These are phyloP conservation scores for Penicillium subrubescens DNA, from an alignment of 495 filamentous ascomycete species.

Conservation along the genomic window DNA sequence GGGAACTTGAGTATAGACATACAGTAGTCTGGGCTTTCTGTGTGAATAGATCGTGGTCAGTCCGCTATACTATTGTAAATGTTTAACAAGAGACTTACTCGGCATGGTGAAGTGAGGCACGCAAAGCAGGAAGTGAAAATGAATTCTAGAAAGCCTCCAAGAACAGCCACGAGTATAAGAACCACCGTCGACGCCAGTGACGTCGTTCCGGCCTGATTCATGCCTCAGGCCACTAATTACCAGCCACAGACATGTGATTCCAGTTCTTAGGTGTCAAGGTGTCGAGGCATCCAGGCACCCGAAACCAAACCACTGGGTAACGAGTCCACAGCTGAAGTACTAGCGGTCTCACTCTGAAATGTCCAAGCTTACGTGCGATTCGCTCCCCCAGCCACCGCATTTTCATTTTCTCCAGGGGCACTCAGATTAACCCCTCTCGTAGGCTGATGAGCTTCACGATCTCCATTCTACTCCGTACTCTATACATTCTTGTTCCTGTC, in stretches of 20 bases:
- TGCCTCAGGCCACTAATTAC: not conserved
- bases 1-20: constrained; percentile 1
- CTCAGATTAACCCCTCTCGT: not conserved
- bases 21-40: constrained; percentile 30
- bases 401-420: constrained; percentile 1
- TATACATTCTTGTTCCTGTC: not conserved
- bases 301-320: not conserved
- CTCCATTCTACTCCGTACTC: not conserved
- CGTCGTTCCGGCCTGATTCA: constrained; percentile 18
- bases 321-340: not conserved
- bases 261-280: not conserved
- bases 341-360: not conserved
- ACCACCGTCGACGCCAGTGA: constrained; percentile 20
- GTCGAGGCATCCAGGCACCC: not conserved
- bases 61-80: not conserved
- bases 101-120: constrained; percentile 21
- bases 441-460: not conserved
- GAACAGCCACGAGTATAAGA: constrained; percentile 1
- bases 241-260: not conserved
- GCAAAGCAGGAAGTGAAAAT: not conserved
- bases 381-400: constrained; percentile 8
- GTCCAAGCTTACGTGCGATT: not conserved
- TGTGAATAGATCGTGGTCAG: constrained; percentile 3
- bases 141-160: not conserved
- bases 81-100: constrained; percentile 18